Base-by-base conservation (phyloP, 176 grass and related monocot species). In the Calamus simplicifolius region DNA sequence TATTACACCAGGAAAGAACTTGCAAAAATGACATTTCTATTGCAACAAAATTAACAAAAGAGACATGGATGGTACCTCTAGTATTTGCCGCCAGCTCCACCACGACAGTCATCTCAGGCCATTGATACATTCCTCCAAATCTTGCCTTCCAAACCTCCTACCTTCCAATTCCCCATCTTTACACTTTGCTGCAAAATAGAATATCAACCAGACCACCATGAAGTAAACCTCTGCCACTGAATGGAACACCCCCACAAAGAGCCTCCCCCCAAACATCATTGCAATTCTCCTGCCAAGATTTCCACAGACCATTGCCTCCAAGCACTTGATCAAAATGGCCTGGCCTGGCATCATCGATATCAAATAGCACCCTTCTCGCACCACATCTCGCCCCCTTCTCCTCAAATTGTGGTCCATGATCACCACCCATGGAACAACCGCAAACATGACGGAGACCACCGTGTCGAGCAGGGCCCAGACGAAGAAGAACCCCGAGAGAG, bases 311-410 rank as follows among this genome's bases (percentile, higher is more conserved):
- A 92, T 54, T 25, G 93, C 85, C 57, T 97, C 84, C 28, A 74
- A 88, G 52, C 88, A 87, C 66, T 96, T 96, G 59, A 90, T 86
- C 68, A 84, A 77, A 26, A 89, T 69, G 61, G 92, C 86, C 72
- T 87, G 82, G 0, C 74, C 67, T 63, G 83, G 68, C 92, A 90
- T 90, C 19, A 90, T 43, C 16, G 86, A 84, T 27, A 90, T 65
- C 74, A 90, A 77, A 63, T 81, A 85, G 56, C 83, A 90, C 48
- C 92, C 92, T 82, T 96, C 86, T 74, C 91, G 91, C 69, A 91
- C 81, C 23, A 78, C 54, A 82, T 91, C 83, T n/a, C 67, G 72
- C 59, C 80, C 87, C 68, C 74, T 83, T 4, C 69, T 74, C 12
- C 77, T 79, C 0, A 21, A 80, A 79, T 87, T 82, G 60, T 77